Evolutionary conservation across 768 basidiomycete species (phyloP).

Genomic region (Podaxis sp.): DNA sequence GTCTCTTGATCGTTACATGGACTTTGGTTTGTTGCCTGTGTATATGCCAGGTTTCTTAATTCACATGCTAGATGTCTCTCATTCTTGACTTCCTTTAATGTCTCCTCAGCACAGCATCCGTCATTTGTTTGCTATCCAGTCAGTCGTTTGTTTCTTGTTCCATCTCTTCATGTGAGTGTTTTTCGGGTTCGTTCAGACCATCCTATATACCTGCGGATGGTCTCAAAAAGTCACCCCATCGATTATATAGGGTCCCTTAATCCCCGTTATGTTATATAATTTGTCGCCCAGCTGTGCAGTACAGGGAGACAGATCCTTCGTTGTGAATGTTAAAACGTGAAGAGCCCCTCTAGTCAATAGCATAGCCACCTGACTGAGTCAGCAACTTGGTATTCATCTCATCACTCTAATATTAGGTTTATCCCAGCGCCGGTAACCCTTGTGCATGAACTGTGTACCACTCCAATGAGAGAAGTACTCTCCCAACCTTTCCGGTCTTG

Average conservation of each 20-base stretch:
- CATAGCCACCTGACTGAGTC: neutral
- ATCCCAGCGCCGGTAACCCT: neutral
- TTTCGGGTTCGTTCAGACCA: neutral
- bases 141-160: neutral
- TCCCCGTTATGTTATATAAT: neutral
- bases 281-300: no score
- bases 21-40: neutral
- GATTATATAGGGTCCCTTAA: neutral
- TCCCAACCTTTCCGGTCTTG: neutral
- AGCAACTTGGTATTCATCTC: neutral
- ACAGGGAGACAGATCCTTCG: no score
- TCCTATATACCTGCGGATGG: neutral
- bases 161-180: neutral
- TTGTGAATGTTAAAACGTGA: neutral
- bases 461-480: neutral
- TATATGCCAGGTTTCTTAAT: constrained; percentile 11
- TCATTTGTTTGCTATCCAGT: neutral
- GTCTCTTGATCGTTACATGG: neutral
- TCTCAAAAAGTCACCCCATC: neutral
- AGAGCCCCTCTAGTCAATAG: no score
- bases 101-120: neutral
- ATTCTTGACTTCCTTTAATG: neutral
- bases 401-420: neutral
- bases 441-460: neutral
- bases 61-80: constrained; percentile 20